Conservation (phyloP, 2,329 filamentous ascomycete genomes). For the Sarocladiaceae sp. region DNA sequence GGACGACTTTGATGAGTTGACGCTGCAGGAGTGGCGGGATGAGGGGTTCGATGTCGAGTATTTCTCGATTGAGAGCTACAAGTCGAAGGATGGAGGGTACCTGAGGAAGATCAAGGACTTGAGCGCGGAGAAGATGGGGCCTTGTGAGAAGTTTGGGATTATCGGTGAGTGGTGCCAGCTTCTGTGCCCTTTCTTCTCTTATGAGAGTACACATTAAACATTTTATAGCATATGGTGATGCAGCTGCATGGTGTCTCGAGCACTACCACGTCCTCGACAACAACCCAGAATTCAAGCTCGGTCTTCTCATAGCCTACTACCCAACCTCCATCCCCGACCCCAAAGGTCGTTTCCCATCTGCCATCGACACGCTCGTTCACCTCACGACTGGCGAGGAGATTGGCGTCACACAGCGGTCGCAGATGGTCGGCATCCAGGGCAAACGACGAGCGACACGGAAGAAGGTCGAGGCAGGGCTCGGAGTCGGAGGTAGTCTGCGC, state of each 20-base stretch:
- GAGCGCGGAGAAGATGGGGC: constrained; percentile 25
- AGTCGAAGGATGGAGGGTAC: constrained; percentile 22
- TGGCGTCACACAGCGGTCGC: constrained; percentile 32
- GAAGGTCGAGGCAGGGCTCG: constrained; percentile 29
- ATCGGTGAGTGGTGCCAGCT: constrained; percentile 23
- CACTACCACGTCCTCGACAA: constrained; percentile 39
- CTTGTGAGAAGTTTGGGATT: constrained; percentile 38
- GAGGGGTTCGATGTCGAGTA: constrained; percentile 39
- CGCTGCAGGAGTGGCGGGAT: constrained; percentile 31
- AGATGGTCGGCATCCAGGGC: constrained; percentile 39
- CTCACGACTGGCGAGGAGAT: constrained; percentile 31
- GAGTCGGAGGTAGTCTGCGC: constrained; percentile 28
- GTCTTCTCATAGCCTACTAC: constrained; percentile 38
- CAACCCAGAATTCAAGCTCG: constrained; percentile 36
- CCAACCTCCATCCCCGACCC: constrained; percentile 38
- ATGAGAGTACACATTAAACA: neutral
- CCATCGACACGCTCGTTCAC: constrained; percentile 33
- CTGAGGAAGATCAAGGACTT: constrained; percentile 26
- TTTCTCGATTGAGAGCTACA: constrained; percentile 28
- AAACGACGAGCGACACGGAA: constrained; percentile 29
- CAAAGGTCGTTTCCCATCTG: constrained; percentile 31
- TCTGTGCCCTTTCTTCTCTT: neutral
- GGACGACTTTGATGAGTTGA: constrained; percentile 33
- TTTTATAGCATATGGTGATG: constrained; percentile 34
- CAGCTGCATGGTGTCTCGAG: constrained; percentile 35